Conservation (phyloP, 2,329 filamentous ascomycete genomes). For the Verticillium tricorpus region DNA sequence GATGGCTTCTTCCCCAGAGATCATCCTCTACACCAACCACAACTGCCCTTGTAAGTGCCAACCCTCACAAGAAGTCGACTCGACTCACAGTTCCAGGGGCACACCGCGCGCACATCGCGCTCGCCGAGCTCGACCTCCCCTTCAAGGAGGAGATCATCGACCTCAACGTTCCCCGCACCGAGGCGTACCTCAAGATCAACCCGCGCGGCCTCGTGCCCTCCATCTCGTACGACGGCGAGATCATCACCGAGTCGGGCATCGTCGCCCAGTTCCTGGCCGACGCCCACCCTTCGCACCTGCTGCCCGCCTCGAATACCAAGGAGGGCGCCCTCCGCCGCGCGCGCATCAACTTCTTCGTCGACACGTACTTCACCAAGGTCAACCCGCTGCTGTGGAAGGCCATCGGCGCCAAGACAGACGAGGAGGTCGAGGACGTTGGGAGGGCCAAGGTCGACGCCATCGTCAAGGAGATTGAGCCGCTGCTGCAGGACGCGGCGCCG, state of each 20-base stretch:
- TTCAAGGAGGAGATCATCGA: constrained; percentile 73
- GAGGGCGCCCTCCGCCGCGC: constrained; percentile 59
- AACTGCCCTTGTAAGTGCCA: constrained; percentile 53
- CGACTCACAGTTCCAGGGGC: constrained; percentile 39
- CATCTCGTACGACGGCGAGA: constrained; percentile 60
- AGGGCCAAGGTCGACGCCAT: constrained; percentile 40
- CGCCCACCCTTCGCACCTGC: constrained; percentile 61
- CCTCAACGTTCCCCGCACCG: constrained; percentile 60
- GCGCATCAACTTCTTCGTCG: constrained; percentile 66
- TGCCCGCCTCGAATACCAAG: constrained; percentile 48
- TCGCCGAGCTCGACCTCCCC: constrained; percentile 60
- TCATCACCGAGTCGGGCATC: constrained; percentile 69
- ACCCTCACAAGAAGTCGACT: not conserved
- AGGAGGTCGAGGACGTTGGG: constrained; percentile 42
- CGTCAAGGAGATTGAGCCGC: constrained; percentile 68
- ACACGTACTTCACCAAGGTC: constrained; percentile 63
- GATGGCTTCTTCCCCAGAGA: constrained; percentile 28
- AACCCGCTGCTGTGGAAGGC: constrained; percentile 40
- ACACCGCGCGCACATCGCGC: constrained; percentile 69
- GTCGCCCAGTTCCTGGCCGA: constrained; percentile 70
- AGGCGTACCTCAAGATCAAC: constrained; percentile 73
- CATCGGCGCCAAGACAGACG: constrained; percentile 41
- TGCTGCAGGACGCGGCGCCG: constrained; percentile 51
- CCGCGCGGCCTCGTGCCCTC: constrained; percentile 74
- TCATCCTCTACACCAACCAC: constrained; percentile 68